Base-by-base conservation (phyloP, 345 rosid species). In the Eucalyptus cloeziana region DNA sequence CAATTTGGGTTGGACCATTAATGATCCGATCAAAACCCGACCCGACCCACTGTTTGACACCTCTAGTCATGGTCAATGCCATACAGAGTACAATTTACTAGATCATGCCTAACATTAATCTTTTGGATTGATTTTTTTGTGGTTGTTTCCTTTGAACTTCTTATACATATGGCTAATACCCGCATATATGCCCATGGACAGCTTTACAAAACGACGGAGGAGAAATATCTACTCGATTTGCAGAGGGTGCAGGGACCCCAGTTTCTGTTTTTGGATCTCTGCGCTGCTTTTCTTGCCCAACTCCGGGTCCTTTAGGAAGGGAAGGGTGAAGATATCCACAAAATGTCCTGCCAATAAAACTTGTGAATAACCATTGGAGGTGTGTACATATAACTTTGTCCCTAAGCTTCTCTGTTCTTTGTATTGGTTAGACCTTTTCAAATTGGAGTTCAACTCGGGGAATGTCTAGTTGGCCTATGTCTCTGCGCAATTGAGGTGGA, bases 221-320 rank as follows among this genome's bases (percentile, higher is more conserved):
- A 97, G 91, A 96, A 96, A 91, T 97, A 97, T 92, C 91, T 97
- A 92, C 95, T 97, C 13, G 99, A 97, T 92, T 94, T 97, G 44
- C 99, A 95, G 92, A 94, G 99, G 93, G 96, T 97, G 86, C 96
- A 94, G 64, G 99, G 99, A 13, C 98, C 99, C 31, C 99, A 97
- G 91, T 94, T 97, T 91, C 95, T 97, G 31, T 97, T 97, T 93
- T 91, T 97, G 94, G 99, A 97, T 91, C 97, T 97, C 64, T 97
- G 99, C 43, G 99, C 99, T 5, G 98, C 99, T 27, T 97, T 97
- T 89, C 99, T 97, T 56, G 95, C 99, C 4, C 98, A 97, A 92
- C 99, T 97, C 17, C 96, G 97, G 47, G 99, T 97, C 85, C 95
- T 97, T 52, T 97, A 94, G 92, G 86, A 5, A 21, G 90, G 52